These are phyloP conservation scores for Gnetum montanum DNA, from an alignment of 75 land plant genomes.

Conservation along the genomic window DNA sequence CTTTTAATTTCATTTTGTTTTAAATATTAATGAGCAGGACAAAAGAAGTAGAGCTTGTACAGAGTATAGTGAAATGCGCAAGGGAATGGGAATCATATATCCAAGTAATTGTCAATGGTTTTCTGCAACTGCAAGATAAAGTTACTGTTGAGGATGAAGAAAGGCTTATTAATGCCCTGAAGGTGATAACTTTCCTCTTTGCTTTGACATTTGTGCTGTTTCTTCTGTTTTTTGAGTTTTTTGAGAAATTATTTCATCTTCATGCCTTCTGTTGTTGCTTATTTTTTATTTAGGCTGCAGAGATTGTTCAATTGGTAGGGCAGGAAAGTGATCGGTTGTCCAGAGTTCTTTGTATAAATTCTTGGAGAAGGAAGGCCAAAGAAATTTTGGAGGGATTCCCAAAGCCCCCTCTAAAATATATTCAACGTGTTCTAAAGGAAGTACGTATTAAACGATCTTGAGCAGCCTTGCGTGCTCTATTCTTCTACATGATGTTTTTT, in stretches of 20 bases:
- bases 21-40: not conserved
- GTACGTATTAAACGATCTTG: not conserved
- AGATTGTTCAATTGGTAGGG: no score
- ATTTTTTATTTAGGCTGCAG: no score
- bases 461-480: no score
- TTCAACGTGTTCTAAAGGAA: slow-evolving; percentile 7
- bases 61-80: slow-evolving; percentile 1
- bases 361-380: slow-evolving; percentile 8
- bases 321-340: not conserved
- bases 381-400: not conserved
- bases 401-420: slow-evolving; percentile 2
- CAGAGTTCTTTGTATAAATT: slow-evolving; percentile 1
- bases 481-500: no score
- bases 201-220: not conserved
- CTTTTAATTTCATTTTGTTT: no score
- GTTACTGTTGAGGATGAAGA: not conserved
- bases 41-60: slow-evolving; percentile 3
- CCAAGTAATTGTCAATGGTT: not conserved
- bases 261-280: no score
- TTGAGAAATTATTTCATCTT: no score
- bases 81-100: slow-evolving; percentile 5
- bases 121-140: slow-evolving; percentile 1
- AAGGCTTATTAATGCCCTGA: slow-evolving; percentile 5
- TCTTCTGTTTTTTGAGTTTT: no score
- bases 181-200: not conserved